A percentile compares a stretch with the other conserved stretches of the same genome.
phyloP scores from a whole-genome alignment of 2,329 filamentous ascomycete genomes.

The Torrubiella hemipterigena region DNA sequence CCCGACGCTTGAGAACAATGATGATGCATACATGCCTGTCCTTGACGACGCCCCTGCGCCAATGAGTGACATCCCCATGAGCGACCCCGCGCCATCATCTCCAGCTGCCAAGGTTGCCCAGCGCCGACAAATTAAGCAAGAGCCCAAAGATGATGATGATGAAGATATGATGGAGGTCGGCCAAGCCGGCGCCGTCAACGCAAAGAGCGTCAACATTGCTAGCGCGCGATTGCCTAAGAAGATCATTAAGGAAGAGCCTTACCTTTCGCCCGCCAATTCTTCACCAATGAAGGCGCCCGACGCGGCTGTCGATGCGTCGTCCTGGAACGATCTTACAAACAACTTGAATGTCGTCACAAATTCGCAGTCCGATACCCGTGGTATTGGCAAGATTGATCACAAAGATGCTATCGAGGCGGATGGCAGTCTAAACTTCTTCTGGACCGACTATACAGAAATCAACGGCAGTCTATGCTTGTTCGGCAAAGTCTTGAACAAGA shows the following conservation, averaged over 20 bases:
- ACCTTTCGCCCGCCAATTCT: slow-evolving; percentile 62
- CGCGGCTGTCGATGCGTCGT: slow-evolving; percentile 59
- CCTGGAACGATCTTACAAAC: slow-evolving; percentile 80
- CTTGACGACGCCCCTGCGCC: slow-evolving; percentile 48
- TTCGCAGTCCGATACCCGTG: slow-evolving; percentile 48
- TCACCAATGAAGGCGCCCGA: slow-evolving; percentile 55
- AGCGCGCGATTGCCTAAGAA: slow-evolving; percentile 65
- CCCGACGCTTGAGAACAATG: slow-evolving; percentile 30
- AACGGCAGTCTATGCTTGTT: slow-evolving; percentile 88
- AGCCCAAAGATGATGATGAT: slow-evolving; percentile 58
- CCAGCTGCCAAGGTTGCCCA: slow-evolving; percentile 69
- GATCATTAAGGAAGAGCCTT: slow-evolving; percentile 52
- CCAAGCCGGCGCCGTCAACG: slow-evolving; percentile 57
- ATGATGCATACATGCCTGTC: slow-evolving; percentile 42
- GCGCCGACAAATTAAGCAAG: slow-evolving; percentile 48
- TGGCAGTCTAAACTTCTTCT: slow-evolving; percentile 87
- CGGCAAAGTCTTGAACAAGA: slow-evolving; percentile 89
- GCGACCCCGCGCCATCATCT: slow-evolving; percentile 76
- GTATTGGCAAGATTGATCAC: slow-evolving; percentile 69
- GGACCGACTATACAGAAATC: slow-evolving; percentile 90
- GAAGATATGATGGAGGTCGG: slow-evolving; percentile 83
- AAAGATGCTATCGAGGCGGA: slow-evolving; percentile 87
- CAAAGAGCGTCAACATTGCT: slow-evolving; percentile 70
- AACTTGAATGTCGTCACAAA: slow-evolving; percentile 78
- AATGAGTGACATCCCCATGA: slow-evolving; percentile 54